Evolutionary conservation across 139 green algal species (phyloP), one percentile per base, ranked within the genome.

Genomic region (Chlorokybus atmophyticus): DNA sequence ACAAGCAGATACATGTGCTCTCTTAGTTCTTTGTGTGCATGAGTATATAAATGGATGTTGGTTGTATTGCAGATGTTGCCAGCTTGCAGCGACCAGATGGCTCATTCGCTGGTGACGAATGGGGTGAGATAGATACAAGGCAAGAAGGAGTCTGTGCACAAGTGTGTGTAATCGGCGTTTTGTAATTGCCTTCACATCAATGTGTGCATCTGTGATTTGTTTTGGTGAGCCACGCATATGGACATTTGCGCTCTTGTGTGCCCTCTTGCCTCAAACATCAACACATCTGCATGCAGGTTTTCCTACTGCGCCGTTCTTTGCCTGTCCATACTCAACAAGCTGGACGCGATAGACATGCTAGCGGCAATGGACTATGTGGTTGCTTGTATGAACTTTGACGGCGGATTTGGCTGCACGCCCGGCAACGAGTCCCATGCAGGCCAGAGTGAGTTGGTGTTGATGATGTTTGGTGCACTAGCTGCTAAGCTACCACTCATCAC

Each of bases 341-440:
- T 81, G 26, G 48, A 75, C 17, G 61, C 57, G 4, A 64, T 97
- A 1, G 57, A 96, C 62, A 69, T 95, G 1, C 29, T 62, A 0
- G 53, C 56, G 21, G 88, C 87, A 0, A 78, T 82, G 23, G 55
- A 74, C 2, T 95, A 84, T 60, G 75, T 98, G 0, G 59, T 70
- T 1, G 28, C 52, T 2, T 98, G 92, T 73, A 77, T 77, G 31
- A 99, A 99, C 68, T 97, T 96, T 67, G 92, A 99, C 60, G 92
- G 89, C 39, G 92, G 92, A 14, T 99, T 95, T 63, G 92, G 92
- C 2, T 75, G 66, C 55, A 82, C 65, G 2, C 74, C 74, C 1
- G 74, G 74, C 3, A 66, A 60, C 10, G 74, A 81, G 53, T 77
- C 66, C n/a, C 74, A 81, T 40, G 71, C 71, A 1, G 74, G 74